Percentiles rank a stretch among this genome's conserved stretches.
Evolutionary conservation across 192 early-diverging fungal species (phyloP).

Genomic region (Globomyces pollinis-pini): DNA sequence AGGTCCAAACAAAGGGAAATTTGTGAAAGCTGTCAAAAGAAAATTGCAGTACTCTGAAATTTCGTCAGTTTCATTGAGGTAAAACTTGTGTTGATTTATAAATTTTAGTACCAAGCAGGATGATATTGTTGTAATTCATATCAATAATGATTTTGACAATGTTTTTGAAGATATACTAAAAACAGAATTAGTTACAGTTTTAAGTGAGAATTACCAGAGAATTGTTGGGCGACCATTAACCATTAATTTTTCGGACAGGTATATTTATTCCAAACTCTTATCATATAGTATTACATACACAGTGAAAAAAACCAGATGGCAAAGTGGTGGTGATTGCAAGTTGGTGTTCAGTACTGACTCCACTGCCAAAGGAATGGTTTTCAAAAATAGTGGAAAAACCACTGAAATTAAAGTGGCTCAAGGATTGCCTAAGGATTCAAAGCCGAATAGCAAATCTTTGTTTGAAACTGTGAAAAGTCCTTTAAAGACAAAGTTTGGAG

Average conservation of each 20-base stretch:
- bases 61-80: constrained; percentile 38
- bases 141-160: constrained; percentile 45
- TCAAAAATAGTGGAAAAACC: constrained; percentile 33
- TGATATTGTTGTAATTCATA: constrained; percentile 50
- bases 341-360: constrained; percentile 36
- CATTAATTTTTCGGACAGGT: constrained; percentile 38
- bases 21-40: constrained; percentile 52
- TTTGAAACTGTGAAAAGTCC: constrained; percentile 11
- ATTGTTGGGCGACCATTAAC: constrained; percentile 18
- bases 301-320: constrained; percentile 54
- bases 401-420: constrained; percentile 36
- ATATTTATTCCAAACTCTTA: constrained; percentile 10
- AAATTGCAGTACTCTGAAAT: constrained; percentile 38
- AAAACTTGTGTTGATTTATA: no score
- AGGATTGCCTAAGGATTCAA: constrained; percentile 40
- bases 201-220: constrained; percentile 41
- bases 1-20: constrained; percentile 54
- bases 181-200: constrained; percentile 50
- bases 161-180: constrained; percentile 52
- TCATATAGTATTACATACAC: constrained; percentile 50
- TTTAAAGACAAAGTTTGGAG: constrained; percentile 1
- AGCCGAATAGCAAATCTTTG: constrained; percentile 24
- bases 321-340: constrained; percentile 36
- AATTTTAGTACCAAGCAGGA: constrained; percentile 39
- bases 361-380: constrained; percentile 15